Conservation (phyloP, 2,329 filamentous ascomycete species). For the Neonectria neomacrospora region DNA sequence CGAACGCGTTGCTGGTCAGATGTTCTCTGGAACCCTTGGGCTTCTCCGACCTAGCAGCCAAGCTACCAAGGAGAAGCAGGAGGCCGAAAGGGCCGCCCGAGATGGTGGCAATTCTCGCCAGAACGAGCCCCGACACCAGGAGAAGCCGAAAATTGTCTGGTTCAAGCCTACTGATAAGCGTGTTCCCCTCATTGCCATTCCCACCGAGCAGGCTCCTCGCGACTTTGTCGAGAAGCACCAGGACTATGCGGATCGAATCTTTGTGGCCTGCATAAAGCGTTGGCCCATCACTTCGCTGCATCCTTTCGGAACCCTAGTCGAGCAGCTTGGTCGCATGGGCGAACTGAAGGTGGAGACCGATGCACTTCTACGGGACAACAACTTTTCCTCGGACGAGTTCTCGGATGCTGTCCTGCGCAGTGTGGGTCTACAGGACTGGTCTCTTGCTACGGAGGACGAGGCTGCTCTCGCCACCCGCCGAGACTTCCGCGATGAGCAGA, state of each 20-base stretch:
- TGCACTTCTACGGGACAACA: slow-evolving; percentile 96
- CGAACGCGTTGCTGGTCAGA: slow-evolving; percentile 95
- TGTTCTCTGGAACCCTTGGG: slow-evolving; percentile 97
- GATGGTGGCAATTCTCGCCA: slow-evolving; percentile 79
- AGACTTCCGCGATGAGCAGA: slow-evolving; percentile 88
- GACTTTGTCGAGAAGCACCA: slow-evolving; percentile 99
- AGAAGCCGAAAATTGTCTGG: slow-evolving; percentile 99
- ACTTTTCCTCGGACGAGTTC: slow-evolving; percentile 97
- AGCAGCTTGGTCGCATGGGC: slow-evolving; percentile 97
- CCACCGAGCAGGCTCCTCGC: slow-evolving; percentile 94
- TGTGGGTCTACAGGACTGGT: slow-evolving; percentile 92
- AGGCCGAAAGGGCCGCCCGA: slow-evolving; percentile 91
- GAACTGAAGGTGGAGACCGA: slow-evolving; percentile 98
- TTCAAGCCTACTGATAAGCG: slow-evolving; percentile 99
- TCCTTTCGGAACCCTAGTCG: slow-evolving; percentile 96
- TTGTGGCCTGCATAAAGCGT: slow-evolving; percentile 98
- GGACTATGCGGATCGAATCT: slow-evolving; percentile 96
- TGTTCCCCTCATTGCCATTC: slow-evolving; percentile 96
- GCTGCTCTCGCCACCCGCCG: slow-evolving; percentile 77
- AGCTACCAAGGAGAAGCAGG: slow-evolving; percentile 99
- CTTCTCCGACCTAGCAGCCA: slow-evolving; percentile 96
- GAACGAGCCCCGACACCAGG: slow-evolving; percentile 82
- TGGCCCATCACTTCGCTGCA: slow-evolving; percentile 99
- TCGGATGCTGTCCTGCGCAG: slow-evolving; percentile 95
- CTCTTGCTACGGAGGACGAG: slow-evolving; percentile 84